Evolutionary conservation across 2,329 filamentous ascomycete species (phyloP).

Genomic region (Fusarium napiforme): DNA sequence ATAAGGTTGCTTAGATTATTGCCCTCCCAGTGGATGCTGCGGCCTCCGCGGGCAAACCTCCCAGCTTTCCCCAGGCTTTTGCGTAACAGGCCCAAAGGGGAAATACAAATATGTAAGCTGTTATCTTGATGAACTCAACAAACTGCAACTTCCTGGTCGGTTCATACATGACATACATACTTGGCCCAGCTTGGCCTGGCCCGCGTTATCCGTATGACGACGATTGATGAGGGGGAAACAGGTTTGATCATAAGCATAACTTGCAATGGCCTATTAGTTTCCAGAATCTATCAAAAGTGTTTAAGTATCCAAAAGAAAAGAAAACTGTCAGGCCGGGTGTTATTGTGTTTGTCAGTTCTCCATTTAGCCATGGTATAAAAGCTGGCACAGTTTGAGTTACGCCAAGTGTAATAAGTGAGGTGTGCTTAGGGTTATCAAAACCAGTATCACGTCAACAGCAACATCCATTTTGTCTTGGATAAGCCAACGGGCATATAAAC

Average conservation of each 20-base stretch:
- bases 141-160: conserved; percentile 32
- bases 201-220: conserved; percentile 29
- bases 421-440: conserved; percentile 2
- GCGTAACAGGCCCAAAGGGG: conserved; percentile 30
- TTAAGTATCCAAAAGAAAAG: conserved; percentile 7
- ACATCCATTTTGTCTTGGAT: not conserved
- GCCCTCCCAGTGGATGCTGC: not conserved
- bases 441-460: not conserved
- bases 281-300: not conserved
- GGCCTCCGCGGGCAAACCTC: conserved; percentile 21
- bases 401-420: conserved; percentile 3
- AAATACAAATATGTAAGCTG: conserved; percentile 17
- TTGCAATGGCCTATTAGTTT: not conserved
- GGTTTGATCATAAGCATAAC: not conserved
- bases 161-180: conserved; percentile 4
- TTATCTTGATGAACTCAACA: conserved; percentile 30
- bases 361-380: not conserved
- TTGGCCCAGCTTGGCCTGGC: conserved; percentile 15
- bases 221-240: conserved; percentile 6
- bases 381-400: conserved; percentile 2
- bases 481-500: conserved; percentile 16
- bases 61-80: conserved; percentile 33
- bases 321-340: not conserved
- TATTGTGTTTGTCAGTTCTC: not conserved
- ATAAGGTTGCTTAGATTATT: not conserved